phyloP scores from a whole-genome alignment of 371 early-diverging fungal genomes.

The Lichtheimia corymbifera region DNA sequence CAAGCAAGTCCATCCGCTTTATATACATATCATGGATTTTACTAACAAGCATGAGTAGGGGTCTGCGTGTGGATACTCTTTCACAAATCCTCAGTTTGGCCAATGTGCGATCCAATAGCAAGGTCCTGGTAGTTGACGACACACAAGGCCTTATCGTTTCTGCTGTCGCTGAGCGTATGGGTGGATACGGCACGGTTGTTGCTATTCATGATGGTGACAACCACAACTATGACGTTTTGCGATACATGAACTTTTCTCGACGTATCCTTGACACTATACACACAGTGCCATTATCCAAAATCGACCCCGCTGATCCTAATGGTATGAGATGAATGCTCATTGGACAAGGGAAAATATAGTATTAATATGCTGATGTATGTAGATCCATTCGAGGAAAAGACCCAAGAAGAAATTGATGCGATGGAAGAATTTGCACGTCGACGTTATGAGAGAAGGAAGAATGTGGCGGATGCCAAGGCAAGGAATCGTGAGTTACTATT shows the following conservation, averaged over 20 bases:
- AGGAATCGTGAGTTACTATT: conserved; percentile 37
- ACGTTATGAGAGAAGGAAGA: conserved; percentile 40
- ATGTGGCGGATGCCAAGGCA: conserved; percentile 23
- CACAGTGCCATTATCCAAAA: conserved; percentile 70
- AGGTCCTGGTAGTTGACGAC: conserved; percentile 84
- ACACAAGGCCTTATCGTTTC: conserved; percentile 82
- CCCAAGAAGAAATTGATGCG: conserved; percentile 32
- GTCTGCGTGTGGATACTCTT: conserved; percentile 88
- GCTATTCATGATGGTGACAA: conserved; percentile 79
- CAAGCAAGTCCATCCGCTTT: conserved; percentile 34
- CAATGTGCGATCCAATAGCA: conserved; percentile 75
- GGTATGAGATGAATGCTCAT: conserved; percentile 31
- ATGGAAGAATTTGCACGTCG: conserved; percentile 30
- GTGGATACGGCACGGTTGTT: conserved; percentile 66
- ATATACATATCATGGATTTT: not conserved
- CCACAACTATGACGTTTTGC: conserved; percentile 74
- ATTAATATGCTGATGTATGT: not conserved
- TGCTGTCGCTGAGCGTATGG: conserved; percentile 85
- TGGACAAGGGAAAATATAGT: no score
- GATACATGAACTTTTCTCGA: conserved; percentile 78
- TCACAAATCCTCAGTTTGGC: conserved; percentile 84
- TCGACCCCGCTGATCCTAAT: conserved; percentile 52
- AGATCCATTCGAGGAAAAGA: conserved; percentile 37
- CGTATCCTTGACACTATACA: conserved; percentile 54
- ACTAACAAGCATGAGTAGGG: conserved; percentile 37